Conservation (phyloP, 1,284 basidiomycete genomes). For the Bjerkandera adusta region DNA sequence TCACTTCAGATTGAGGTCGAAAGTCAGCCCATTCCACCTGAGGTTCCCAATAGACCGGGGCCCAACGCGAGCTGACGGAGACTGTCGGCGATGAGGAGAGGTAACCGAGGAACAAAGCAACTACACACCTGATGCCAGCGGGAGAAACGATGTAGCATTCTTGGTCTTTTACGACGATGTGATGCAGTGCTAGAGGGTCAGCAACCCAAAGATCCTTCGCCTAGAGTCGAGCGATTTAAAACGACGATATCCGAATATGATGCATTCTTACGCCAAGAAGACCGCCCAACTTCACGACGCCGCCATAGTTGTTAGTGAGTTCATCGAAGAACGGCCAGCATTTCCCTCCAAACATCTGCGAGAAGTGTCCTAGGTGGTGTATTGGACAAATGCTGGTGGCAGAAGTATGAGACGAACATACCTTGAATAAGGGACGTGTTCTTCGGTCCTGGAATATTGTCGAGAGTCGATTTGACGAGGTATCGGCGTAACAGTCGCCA, state of each 20-base stretch:
- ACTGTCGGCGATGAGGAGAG: conserved; percentile 10
- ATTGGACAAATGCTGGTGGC: not conserved
- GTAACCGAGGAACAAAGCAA: not conserved
- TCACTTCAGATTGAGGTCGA: not conserved
- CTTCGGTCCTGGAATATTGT: conserved; percentile 4
- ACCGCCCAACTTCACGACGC: conserved; percentile 3
- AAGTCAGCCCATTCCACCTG: conserved; percentile 10
- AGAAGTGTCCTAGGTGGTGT: not conserved
- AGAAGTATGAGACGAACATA: too few relatives aligned
- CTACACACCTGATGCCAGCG: not conserved
- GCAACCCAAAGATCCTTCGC: conserved; percentile 1
- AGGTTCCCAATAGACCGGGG: conserved; percentile 19
- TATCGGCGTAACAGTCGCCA: too few relatives aligned
- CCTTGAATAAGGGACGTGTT: not conserved
- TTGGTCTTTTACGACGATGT: conserved; percentile 9
- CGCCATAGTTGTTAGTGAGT: conserved; percentile 5
- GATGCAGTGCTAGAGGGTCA: conserved; percentile 8
- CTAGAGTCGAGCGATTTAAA: not conserved
- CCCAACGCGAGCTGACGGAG: conserved; percentile 17
- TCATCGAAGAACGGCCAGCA: conserved; percentile 6
- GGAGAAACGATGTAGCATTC: not conserved
- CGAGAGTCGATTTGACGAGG: too few relatives aligned
- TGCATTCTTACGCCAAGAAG: not conserved
- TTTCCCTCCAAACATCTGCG: not conserved
- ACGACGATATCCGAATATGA: too few relatives aligned